phyloP scores from a whole-genome alignment of 2,329 filamentous ascomycete species.

The Epichloe sibirici region DNA sequence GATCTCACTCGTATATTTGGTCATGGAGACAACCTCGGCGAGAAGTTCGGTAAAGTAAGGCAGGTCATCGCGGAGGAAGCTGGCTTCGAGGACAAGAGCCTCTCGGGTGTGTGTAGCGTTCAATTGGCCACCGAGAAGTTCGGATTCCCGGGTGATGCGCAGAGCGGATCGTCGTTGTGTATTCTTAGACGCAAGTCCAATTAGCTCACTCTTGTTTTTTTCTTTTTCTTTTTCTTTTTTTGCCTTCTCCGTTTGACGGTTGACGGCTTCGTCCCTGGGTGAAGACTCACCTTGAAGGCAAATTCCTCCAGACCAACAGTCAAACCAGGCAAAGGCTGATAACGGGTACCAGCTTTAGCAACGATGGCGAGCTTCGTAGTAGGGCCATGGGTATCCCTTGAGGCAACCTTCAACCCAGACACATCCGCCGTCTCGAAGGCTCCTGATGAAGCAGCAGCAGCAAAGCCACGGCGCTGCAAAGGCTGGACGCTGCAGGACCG shows the following conservation, averaged over 20 bases:
- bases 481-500: constrained; percentile 44
- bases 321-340: constrained; percentile 79
- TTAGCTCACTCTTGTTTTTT: constrained; percentile 29
- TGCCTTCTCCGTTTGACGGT: constrained; percentile 6
- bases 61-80: constrained; percentile 89
- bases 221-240: neutral
- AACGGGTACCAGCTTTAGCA: constrained; percentile 87
- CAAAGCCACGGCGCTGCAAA: constrained; percentile 39
- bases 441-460: constrained; percentile 54
- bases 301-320: constrained; percentile 86
- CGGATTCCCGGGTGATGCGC: constrained; percentile 86
- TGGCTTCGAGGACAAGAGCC: constrained; percentile 82
- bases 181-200: constrained; percentile 44
- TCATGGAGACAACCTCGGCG: constrained; percentile 78
- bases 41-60: constrained; percentile 96
- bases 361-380: constrained; percentile 87
- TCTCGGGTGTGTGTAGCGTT: constrained; percentile 82
- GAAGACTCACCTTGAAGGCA: constrained; percentile 71
- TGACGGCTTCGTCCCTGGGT: constrained; percentile 4
- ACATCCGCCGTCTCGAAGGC: constrained; percentile 80
- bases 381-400: constrained; percentile 76
- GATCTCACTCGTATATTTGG: constrained; percentile 65
- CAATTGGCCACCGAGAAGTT: constrained; percentile 89
- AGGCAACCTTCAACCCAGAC: constrained; percentile 82
- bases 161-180: constrained; percentile 80